A percentile compares a stretch with the other conserved stretches of the same genome.
Evolutionary conservation across 2,329 filamentous ascomycete species (phyloP).

Genomic region (Xylariaceae sp.): DNA sequence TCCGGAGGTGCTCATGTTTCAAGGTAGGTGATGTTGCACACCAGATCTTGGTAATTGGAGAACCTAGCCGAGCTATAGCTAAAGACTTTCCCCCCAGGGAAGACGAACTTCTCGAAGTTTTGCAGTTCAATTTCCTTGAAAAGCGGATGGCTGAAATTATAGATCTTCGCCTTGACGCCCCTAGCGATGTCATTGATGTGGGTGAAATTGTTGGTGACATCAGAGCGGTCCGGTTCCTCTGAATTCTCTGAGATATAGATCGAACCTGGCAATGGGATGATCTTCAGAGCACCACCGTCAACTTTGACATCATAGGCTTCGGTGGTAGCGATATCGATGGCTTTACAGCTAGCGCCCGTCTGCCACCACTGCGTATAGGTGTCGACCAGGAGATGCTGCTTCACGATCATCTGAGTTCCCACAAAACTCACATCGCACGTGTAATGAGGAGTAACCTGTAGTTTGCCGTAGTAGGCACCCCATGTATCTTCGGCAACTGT

Average conservation of each 20-base stretch:
- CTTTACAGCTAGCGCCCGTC: background rate
- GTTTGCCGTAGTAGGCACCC: background rate
- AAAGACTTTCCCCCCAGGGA: slow-evolving; percentile 1
- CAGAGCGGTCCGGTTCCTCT: background rate
- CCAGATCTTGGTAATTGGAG: slow-evolving; percentile 3
- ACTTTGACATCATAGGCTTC: background rate
- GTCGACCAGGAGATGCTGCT: background rate
- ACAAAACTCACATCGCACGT: background rate
- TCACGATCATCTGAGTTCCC: background rate
- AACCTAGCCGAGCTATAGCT: background rate
- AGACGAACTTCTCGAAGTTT: background rate
- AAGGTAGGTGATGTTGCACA: slow-evolving; percentile 4
- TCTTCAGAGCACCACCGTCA: background rate
- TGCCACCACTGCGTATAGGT: background rate
- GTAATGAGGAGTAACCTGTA: background rate
- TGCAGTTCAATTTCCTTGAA: background rate
- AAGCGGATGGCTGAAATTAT: background rate
- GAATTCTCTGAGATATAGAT: background rate
- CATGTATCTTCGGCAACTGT: background rate
- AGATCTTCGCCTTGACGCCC: background rate
- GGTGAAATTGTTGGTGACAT: slow-evolving; percentile 1
- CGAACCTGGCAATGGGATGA: background rate
- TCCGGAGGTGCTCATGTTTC: background rate
- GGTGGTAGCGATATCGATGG: background rate
- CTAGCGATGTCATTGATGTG: background rate